A percentile compares a stretch with the other conserved stretches of the same genome.
Evolutionary conservation across 2,329 filamentous ascomycete genomes (phyloP).

Genomic region (Colletotrichum chrysophilum): DNA sequence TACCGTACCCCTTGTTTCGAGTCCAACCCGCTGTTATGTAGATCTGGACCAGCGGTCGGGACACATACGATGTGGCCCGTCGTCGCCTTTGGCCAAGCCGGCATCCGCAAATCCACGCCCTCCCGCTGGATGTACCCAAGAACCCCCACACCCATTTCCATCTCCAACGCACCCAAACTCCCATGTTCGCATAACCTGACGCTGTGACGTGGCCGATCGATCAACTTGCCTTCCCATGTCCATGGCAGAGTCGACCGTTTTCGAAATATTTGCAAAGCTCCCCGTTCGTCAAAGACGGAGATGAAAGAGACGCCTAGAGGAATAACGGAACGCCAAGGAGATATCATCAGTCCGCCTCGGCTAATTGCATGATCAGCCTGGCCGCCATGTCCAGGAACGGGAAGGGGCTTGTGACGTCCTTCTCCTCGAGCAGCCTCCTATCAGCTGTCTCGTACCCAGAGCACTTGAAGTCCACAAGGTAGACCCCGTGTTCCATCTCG

Average conservation of each 20-base stretch:
- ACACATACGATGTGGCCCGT: neutral
- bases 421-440: constrained; percentile 82
- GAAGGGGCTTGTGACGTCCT: constrained; percentile 93
- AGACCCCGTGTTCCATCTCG: constrained; percentile 89
- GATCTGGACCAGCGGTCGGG: neutral
- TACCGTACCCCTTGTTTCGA: neutral
- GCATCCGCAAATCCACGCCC: neutral
- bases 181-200: constrained; percentile 7
- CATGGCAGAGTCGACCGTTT: constrained; percentile 9
- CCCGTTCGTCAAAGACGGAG: constrained; percentile 1
- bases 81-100: neutral
- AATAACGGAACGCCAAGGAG: neutral
- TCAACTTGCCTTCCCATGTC: neutral
- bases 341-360: constrained; percentile 69
- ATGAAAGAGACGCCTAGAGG: neutral
- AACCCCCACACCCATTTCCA: neutral
- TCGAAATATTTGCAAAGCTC: neutral
- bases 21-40: neutral
- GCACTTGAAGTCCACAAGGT: constrained; percentile 98
- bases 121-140: neutral
- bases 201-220: constrained; percentile 5
- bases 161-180: constrained; percentile 15
- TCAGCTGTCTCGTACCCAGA: constrained; percentile 88
- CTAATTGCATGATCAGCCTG: constrained; percentile 89
- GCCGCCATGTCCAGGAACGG: constrained; percentile 95